Evolutionary conservation across 2,329 filamentous ascomycete genomes (phyloP), one percentile per base, ranked within the genome.

Genomic region (Myriosclerotinia scirpicola): DNA sequence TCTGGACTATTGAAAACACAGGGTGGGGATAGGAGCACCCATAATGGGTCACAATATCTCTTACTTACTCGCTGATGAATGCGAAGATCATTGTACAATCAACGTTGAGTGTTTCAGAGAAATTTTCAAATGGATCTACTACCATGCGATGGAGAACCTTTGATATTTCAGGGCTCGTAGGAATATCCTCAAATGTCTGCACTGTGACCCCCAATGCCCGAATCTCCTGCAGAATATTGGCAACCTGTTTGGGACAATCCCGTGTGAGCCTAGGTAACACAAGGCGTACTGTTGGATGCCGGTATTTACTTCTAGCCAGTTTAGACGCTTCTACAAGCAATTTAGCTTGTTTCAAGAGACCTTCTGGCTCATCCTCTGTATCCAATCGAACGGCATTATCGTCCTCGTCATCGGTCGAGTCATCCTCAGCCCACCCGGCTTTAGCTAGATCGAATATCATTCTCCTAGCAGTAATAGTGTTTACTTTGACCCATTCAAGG

Each of bases 401-500:
- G n/a, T 79, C 77, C 20, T 79, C 76, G 11, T 82, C 81, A 67
- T 80, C 80, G 40, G 76, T 76, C 14, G 77, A 80, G 65, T 79
- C 80, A 54, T 76, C 76, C 15, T 69, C 77, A 70, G 86, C 84
- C 83, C 86, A 89, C 14, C 88, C 87, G 67, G 87, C 82, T 75
- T 90, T 89, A 4, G 89, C 88, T 69, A 90, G 81, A 71, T 91
- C 88, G 73, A 88, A 88, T 22, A 90, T 77, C 40, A 91, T 78
- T 62, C 87, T 81, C 67, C 82, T 85, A 70, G 89, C 84, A 0
- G 85, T 88, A 34, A 89, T 79, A 5, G 87, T 88, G 6, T 86
- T 89, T 1, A 91, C 84, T 75, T 90, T 90, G 64, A 88, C 82
- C 89, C 88, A 91, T 72, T 87, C 82, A 67, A 82, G 77, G 14